Evolutionary conservation across 768 basidiomycete species (phyloP).

Genomic region (Sistotremastrum suecicum): DNA sequence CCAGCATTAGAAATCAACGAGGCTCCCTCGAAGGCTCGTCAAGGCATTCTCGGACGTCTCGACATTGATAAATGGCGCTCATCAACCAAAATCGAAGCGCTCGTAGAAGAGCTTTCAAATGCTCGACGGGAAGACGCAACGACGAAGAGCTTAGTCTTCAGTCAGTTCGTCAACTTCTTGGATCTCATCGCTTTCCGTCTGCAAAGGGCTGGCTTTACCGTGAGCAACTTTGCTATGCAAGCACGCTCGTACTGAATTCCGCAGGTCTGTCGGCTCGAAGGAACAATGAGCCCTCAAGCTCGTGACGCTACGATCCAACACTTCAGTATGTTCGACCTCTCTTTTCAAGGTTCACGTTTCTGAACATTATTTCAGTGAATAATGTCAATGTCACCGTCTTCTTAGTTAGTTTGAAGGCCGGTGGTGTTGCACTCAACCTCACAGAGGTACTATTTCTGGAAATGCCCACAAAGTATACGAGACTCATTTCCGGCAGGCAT

Average conservation of each 20-base stretch:
- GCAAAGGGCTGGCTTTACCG: slow-evolving; percentile 84
- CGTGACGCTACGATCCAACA: slow-evolving; percentile 89
- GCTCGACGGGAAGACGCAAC: slow-evolving; percentile 74
- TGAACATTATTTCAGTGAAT: slow-evolving; percentile 43
- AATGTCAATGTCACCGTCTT: slow-evolving; percentile 95
- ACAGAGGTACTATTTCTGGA: slow-evolving; percentile 33
- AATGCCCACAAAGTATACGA: slow-evolving; percentile 2
- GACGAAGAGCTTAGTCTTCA: slow-evolving; percentile 94
- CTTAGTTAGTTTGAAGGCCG: slow-evolving; percentile 90
- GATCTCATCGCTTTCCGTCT: slow-evolving; percentile 89
- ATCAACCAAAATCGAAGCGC: slow-evolving; percentile 93
- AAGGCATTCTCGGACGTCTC: slow-evolving; percentile 88
- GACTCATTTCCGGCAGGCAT: slow-evolving; percentile 31
- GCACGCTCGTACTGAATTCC: background rate
- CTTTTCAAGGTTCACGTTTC: background rate
- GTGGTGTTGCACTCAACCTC: slow-evolving; percentile 82
- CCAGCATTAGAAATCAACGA: slow-evolving; percentile 80
- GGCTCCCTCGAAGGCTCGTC: slow-evolving; percentile 33
- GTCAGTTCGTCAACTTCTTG: slow-evolving; percentile 86
- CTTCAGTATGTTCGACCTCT: slow-evolving; percentile 49
- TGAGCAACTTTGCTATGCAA: slow-evolving; percentile 20
- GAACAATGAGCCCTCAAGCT: slow-evolving; percentile 94
- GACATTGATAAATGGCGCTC: slow-evolving; percentile 86
- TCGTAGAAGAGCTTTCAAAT: slow-evolving; percentile 86
- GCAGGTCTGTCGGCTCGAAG: slow-evolving; percentile 87